A percentile compares a stretch with the other conserved stretches of the same genome.
Conservation (phyloP, 768 basidiomycete genomes). For the Pulveroboletus sp. region DNA sequence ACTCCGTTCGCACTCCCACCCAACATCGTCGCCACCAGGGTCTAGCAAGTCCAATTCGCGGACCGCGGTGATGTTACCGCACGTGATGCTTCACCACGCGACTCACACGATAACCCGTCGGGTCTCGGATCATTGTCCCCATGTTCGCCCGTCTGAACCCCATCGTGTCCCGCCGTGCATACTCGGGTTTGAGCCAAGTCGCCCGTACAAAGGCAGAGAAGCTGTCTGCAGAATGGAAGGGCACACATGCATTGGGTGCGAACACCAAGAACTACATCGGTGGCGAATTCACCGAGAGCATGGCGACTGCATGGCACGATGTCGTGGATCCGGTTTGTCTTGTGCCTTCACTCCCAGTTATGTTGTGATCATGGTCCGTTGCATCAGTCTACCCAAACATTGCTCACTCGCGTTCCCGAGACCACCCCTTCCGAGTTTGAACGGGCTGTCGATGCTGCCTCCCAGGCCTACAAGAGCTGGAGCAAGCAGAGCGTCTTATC, state of each 20-base stretch:
- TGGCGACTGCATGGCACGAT: constrained; percentile 75
- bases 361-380: background rate
- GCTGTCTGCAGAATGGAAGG: constrained; percentile 76
- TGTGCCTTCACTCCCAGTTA: background rate
- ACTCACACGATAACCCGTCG: too few species aligned
- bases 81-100: background rate
- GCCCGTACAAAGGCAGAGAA: constrained; percentile 63
- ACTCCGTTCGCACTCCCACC: constrained; percentile 13
- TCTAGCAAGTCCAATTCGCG: background rate
- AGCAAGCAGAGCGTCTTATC: constrained; percentile 78
- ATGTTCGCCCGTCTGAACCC: constrained; percentile 13
- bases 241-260: constrained; percentile 81
- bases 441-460: constrained; percentile 78
- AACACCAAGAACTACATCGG: constrained; percentile 90
- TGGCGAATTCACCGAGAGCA: constrained; percentile 85
- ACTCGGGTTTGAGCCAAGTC: constrained; percentile 48
- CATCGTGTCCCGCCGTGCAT: constrained; percentile 29
- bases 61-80: background rate
- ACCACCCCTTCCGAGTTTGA: constrained; percentile 79
- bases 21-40: constrained; percentile 9
- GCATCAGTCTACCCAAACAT: constrained; percentile 78
- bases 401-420: constrained; percentile 88
- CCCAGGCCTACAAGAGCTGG: constrained; percentile 86
- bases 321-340: constrained; percentile 80
- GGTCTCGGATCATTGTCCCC: too few species aligned